phyloP scores from a whole-genome alignment of 1,284 basidiomycete species.

The Athelia psychrophila region DNA sequence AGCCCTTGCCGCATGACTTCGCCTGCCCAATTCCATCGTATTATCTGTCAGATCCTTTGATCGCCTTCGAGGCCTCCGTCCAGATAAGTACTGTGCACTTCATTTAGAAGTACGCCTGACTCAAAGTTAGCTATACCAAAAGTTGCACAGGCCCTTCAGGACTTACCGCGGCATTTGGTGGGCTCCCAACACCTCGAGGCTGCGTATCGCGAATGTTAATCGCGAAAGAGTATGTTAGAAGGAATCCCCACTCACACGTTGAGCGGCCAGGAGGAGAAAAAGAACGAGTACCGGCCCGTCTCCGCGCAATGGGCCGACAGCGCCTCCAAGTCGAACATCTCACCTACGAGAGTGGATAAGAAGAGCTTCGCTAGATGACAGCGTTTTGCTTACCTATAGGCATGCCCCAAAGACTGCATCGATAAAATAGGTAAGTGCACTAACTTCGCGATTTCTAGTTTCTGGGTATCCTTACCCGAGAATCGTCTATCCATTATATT shows the following conservation, averaged over 20 bases:
- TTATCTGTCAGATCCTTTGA: too few species aligned
- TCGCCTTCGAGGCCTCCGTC: too few species aligned
- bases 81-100: neutral
- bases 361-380: slow-evolving; percentile 2
- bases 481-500: slow-evolving; percentile 44
- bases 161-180: slow-evolving; percentile 68
- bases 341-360: slow-evolving; percentile 35
- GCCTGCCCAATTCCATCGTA: too few species aligned
- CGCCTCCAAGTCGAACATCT: slow-evolving; percentile 68
- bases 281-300: slow-evolving; percentile 63
- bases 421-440: neutral
- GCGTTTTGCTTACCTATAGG: slow-evolving; percentile 48
- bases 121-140: neutral
- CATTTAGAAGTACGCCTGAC: slow-evolving; percentile 7
- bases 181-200: slow-evolving; percentile 64
- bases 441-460: neutral
- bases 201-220: slow-evolving; percentile 17
- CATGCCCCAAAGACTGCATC: slow-evolving; percentile 63
- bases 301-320: slow-evolving; percentile 54
- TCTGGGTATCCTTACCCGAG: slow-evolving; percentile 43
- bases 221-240: neutral
- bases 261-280: slow-evolving; percentile 72
- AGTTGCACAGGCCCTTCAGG: too few species aligned
- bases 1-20: too few species aligned
- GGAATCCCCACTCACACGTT: slow-evolving; percentile 48